phyloP scores from a whole-genome alignment of 306 rosid genomes.

The Glycine soja region DNA sequence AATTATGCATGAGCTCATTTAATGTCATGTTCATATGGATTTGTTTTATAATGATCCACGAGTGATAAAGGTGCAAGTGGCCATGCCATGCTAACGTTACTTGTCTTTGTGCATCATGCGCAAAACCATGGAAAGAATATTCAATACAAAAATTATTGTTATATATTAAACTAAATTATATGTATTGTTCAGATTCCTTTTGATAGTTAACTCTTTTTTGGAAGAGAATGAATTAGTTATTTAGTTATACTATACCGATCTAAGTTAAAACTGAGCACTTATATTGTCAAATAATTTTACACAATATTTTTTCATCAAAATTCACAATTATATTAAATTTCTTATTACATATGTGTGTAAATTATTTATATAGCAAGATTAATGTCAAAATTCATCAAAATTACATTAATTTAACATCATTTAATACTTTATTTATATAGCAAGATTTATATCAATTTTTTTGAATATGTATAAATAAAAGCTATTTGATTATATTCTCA shows the following conservation, averaged over 20 bases:
- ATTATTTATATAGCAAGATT: no score
- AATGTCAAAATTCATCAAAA: no score
- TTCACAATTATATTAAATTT: background rate
- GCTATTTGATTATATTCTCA: no score
- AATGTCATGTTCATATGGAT: slow-evolving; percentile 35
- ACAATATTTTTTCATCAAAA: background rate
- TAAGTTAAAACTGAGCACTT: background rate
- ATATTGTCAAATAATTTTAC: background rate
- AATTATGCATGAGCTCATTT: slow-evolving; percentile 27
- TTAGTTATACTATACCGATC: background rate
- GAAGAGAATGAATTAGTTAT: background rate
- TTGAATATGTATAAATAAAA: no score
- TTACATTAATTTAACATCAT: no score
- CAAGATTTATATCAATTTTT: no score
- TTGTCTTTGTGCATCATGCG: slow-evolving; percentile 33
- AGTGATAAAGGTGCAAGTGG: slow-evolving; percentile 39
- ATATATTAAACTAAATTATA: slow-evolving; percentile 18
- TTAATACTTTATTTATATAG: no score
- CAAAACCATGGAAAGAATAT: slow-evolving; percentile 17
- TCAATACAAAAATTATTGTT: slow-evolving; percentile 3
- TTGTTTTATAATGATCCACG: slow-evolving; percentile 31
- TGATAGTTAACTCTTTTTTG: background rate
- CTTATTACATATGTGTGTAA: no score
- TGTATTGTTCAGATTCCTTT: slow-evolving; percentile 36
- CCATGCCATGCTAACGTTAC: slow-evolving; percentile 30